A percentile compares a stretch with the other conserved stretches of the same genome.
phyloP scores from a whole-genome alignment of 805 yeast species.

The Yamadazyma akitaensis region DNA sequence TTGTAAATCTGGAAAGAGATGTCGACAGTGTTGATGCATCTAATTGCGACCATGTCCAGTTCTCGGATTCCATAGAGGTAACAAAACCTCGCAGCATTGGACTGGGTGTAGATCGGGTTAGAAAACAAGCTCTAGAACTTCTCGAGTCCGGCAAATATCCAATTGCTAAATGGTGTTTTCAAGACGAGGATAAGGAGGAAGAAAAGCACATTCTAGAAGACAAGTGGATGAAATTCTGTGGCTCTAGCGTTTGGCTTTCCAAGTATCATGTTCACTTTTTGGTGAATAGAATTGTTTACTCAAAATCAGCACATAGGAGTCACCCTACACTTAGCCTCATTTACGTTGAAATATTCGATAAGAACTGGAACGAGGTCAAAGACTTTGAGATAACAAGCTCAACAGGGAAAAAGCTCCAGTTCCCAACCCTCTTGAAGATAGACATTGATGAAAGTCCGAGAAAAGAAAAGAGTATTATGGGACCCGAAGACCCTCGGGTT shows the following conservation, averaged over 20 bases:
- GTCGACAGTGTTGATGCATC: neutral
- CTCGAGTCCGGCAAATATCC: conserved; percentile 2
- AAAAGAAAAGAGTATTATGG: conserved; percentile 8
- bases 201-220: conserved; percentile 14
- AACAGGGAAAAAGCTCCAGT: conserved; percentile 8
- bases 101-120: neutral
- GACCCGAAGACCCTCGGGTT: conserved; percentile 19
- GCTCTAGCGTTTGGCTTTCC: conserved; percentile 49
- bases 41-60: neutral
- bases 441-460: conserved; percentile 8
- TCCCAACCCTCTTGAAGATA: conserved; percentile 15
- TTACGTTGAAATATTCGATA: conserved; percentile 43
- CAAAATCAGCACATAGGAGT: conserved; percentile 20
- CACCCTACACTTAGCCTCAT: conserved; percentile 37
- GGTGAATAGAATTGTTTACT: conserved; percentile 40
- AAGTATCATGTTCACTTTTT: conserved; percentile 45
- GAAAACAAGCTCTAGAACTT: conserved; percentile 1
- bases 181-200: conserved; percentile 3
- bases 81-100: neutral
- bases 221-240: conserved; percentile 46
- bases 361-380: conserved; percentile 43
- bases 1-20: neutral
- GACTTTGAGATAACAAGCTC: conserved; percentile 18
- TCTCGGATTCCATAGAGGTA: neutral
- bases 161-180: conserved; percentile 6